phyloP scores from a whole-genome alignment of 2,329 filamentous ascomycete species.

The Fusarium sp. region DNA sequence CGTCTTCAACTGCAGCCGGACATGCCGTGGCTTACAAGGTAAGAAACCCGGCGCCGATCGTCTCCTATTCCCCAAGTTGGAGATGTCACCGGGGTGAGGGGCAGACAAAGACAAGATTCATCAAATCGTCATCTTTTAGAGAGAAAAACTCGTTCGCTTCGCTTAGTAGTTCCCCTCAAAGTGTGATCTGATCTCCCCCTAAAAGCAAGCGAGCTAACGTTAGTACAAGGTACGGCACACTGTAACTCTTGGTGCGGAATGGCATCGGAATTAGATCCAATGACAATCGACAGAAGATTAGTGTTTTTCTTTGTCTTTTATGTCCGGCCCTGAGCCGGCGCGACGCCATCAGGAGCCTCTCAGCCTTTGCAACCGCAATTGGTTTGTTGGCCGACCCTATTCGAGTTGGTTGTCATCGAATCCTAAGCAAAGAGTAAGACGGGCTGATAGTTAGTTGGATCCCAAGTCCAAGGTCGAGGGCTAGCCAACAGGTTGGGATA shows the following conservation, averaged over 20 bases:
- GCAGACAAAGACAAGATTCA: conserved; percentile 8
- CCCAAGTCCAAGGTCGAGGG: conserved; percentile 8
- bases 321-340: conserved; percentile 29
- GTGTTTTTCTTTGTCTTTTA: conserved; percentile 15
- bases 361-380: conserved; percentile 19
- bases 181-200: conserved; percentile 12
- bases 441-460: background rate
- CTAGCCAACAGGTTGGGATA: conserved; percentile 7
- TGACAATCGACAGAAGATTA: conserved; percentile 1
- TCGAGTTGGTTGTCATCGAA: conserved; percentile 3
- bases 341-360: conserved; percentile 28
- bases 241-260: background rate
- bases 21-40: conserved; percentile 25
- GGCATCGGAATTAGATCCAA: conserved; percentile 2
- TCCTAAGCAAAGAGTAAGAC: background rate
- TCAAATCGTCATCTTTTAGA: conserved; percentile 31
- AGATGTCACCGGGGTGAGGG: conserved; percentile 15
- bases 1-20: conserved; percentile 7
- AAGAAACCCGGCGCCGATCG: conserved; percentile 13
- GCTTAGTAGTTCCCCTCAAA: conserved; percentile 1
- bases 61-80: conserved; percentile 24
- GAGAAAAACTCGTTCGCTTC: conserved; percentile 4
- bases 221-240: conserved; percentile 10
- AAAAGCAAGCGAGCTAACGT: background rate
- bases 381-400: conserved; percentile 9